A percentile compares a stretch with the other conserved stretches of the same genome.
Evolutionary conservation across 768 basidiomycete species (phyloP).

Genomic region (Zangia roseola): DNA sequence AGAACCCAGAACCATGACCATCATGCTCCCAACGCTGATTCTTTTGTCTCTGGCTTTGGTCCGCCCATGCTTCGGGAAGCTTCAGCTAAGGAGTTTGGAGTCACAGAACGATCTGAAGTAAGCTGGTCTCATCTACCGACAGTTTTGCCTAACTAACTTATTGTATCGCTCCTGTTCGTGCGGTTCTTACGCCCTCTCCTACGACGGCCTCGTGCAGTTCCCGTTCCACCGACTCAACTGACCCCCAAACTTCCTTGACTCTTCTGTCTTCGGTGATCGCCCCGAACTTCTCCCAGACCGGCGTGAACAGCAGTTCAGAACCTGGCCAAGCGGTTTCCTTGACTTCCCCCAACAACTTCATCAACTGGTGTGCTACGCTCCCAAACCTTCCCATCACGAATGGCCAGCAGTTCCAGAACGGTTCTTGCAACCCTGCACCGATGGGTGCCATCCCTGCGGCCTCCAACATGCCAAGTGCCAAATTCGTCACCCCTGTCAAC

Average conservation of each 20-base stretch:
- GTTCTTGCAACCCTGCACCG: constrained; percentile 60
- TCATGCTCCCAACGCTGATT: too few relatives aligned
- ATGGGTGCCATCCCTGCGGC: constrained; percentile 57
- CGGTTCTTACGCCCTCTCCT: constrained; percentile 14
- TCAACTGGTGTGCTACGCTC: constrained; percentile 57
- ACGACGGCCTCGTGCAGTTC: constrained; percentile 7
- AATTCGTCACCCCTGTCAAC: constrained; percentile 51
- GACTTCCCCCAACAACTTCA: constrained; percentile 70
- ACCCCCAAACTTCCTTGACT: constrained; percentile 30
- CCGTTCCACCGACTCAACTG: constrained; percentile 17
- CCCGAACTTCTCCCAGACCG: constrained; percentile 52
- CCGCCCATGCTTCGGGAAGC: constrained; percentile 36
- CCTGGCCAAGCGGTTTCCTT: constrained; percentile 55
- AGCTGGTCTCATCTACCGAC: constrained; percentile 1
- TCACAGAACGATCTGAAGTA: constrained; percentile 44
- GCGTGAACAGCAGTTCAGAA: constrained; percentile 33
- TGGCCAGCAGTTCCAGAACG: constrained; percentile 48
- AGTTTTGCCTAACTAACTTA: not conserved
- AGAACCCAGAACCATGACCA: too few relatives aligned
- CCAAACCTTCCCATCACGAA: constrained; percentile 55
- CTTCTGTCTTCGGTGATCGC: constrained; percentile 53
- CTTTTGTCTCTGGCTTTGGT: constrained; percentile 32
- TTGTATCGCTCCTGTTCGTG: constrained; percentile 20
- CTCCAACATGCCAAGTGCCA: constrained; percentile 52
- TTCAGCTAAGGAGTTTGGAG: constrained; percentile 21